Percentiles rank a stretch among this genome's conserved stretches.
These are phyloP conservation scores for Avena sativa DNA, from an alignment of 176 grass and related monocot species.

Conservation along the genomic window DNA sequence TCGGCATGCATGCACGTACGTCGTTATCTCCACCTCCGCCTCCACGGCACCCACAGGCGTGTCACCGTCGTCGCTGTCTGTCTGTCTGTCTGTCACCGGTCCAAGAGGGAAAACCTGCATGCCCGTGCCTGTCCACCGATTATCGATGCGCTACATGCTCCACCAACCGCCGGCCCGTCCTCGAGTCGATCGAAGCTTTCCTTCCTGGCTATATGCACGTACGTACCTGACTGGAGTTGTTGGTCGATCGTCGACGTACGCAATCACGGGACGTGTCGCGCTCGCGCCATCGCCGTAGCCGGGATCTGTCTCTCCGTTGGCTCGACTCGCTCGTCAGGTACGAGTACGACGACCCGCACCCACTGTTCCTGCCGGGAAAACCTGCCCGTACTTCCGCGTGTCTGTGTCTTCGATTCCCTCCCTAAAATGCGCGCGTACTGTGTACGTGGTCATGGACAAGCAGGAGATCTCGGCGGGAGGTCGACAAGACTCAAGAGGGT, in stretches of 20 bases:
- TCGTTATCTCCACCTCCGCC: too few relatives aligned
- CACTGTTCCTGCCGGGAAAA: constrained; percentile 16
- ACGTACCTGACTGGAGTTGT: background rate
- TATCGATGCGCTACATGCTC: background rate
- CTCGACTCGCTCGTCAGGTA: background rate
- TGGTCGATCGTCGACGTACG: background rate
- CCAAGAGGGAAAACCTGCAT: background rate
- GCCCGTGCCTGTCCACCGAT: too few relatives aligned
- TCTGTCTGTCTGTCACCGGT: background rate
- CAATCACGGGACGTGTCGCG: background rate
- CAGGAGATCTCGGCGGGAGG: background rate
- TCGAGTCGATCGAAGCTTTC: background rate
- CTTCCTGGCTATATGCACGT: background rate
- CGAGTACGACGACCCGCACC: background rate
- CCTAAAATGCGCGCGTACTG: background rate
- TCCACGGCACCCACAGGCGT: background rate
- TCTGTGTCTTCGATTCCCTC: background rate
- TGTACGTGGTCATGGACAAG: background rate
- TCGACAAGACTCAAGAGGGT: too few relatives aligned
- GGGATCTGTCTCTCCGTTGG: background rate
- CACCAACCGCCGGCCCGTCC: background rate
- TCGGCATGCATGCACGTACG: background rate
- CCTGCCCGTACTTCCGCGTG: background rate
- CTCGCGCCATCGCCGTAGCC: background rate
- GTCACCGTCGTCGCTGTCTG: background rate